Evolutionary conservation across 345 rosid genomes (phyloP), one percentile per base, ranked within the genome.

Genomic region (Linum lewisii): DNA sequence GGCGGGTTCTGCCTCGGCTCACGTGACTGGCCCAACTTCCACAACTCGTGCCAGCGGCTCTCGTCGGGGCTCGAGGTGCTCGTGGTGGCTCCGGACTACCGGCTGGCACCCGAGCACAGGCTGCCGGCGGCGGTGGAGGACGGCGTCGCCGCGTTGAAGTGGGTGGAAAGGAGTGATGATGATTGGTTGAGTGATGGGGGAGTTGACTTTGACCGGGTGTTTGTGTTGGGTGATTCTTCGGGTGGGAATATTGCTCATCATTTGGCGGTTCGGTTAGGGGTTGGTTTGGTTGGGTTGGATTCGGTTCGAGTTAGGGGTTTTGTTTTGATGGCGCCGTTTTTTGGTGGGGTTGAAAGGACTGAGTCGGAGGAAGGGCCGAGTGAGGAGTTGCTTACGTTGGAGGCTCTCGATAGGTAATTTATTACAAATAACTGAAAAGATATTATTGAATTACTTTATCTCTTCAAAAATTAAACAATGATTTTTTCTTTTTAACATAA

Each of bases 161-260:
- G 47, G 47, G 15, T 42, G 47, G 3, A 42, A 16, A 7, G 4
- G 15, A 11, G 18, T 11, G 47, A 11, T 63, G 69, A 5, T 57
- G 60, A 3, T 81, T 67, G 9, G 38, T 49, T 85, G 93, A 90
- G 63, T 62, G 50, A 38, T 19, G 64, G 24, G 0, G 76, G 61
- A 23, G 86, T 72, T 72, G 88, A 84, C 79, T 82, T 79, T 47
- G 85, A 75, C 61, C 55, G 69, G 59, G 91, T 87, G 52, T 82
- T 71, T 60, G 73, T 91, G 8, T 3, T 80, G 29, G 98, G 98
- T 15, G 97, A 90, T 70, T 90, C 97, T 0, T 88, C 97, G 0
- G 96, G 97, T 10, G 97, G 97, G 1, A 90, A 90, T 67, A 84
- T 90, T 45, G 86, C 94, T 3, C 94, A 90, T 69, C 91, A 87